Base-by-base conservation (phyloP, 139 green algal genomes). In the Penium margaritaceum region DNA sequence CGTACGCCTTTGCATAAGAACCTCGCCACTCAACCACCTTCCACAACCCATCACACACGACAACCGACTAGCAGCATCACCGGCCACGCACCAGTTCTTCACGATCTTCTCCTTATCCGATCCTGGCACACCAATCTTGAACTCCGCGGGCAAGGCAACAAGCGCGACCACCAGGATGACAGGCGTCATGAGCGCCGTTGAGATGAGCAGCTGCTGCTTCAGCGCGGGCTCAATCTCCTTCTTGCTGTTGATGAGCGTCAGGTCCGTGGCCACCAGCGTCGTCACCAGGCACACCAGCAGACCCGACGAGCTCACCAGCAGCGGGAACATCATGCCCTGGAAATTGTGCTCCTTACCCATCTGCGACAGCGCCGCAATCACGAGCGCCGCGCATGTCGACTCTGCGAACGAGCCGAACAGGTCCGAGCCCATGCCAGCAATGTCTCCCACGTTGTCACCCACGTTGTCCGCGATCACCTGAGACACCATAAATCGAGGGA, bases 381-480 rank as follows among this genome's bases (percentile, higher is more conserved):
- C 60, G 60, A 88, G 51, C 35, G 84, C 84, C 1, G 86, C 84
- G 67, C 88, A 87, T 15, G 86, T 87, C 62, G 84, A 81, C 32
- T 82, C 84, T 15, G 72, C 41, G 67, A 87, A 80, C 1, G 73
- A 80, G 47, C 93, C 93, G 60, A 98, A 98, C 65, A 98, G 87
- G 70, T 98, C 93, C 44, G 92, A 88, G 51, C 93, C 93, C 93
- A 98, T 98, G 72, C 93, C 93, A 24, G 93, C 93, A 70, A 98
- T 96, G 81, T 98, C 93, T 39, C 93, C 93, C 27, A 98, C 93
- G 64, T 97, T 98, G 88, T 98, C 93, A 54, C 93, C 93, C 44
- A 98, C 93, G 67, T 97, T 97, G 36, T 81, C 75, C 0, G 67
- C 75, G 14, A 80, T 80, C 29, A 74, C 47, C 68, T 75, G 67